Conservation (phyloP, 768 basidiomycete genomes). For the Kwoniella heveanensis region DNA sequence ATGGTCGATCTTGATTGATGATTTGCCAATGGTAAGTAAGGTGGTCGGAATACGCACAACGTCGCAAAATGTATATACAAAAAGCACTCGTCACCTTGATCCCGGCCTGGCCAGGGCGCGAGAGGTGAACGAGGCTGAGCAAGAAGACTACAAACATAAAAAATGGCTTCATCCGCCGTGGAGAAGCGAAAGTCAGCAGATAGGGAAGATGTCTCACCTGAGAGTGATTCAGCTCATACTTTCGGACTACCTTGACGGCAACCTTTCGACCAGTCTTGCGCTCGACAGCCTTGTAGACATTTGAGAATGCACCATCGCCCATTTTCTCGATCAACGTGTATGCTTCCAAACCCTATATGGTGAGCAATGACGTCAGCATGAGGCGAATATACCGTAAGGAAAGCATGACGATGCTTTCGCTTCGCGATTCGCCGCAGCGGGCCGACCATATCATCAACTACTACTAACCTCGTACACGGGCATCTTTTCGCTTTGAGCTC, state of each 20-base stretch:
- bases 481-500: conserved; percentile 72
- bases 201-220: conserved; percentile 33
- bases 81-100: conserved; percentile 34
- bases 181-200: neutral
- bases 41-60: conserved; percentile 4
- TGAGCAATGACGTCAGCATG: conserved; percentile 18
- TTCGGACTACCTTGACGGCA: conserved; percentile 85
- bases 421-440: too few relatives aligned
- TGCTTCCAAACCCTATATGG: conserved; percentile 49
- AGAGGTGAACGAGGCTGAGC: conserved; percentile 28
- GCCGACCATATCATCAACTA: too few relatives aligned
- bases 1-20: too few relatives aligned
- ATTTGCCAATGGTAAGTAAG: conserved; percentile 2
- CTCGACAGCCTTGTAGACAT: conserved; percentile 91
- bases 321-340: conserved; percentile 60
- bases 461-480: conserved; percentile 69
- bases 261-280: conserved; percentile 72
- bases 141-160: conserved; percentile 27
- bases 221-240: conserved; percentile 53
- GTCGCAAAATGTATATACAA: conserved; percentile 19
- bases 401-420: neutral
- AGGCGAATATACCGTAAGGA: neutral
- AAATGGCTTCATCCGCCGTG: neutral
- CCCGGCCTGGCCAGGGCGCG: conserved; percentile 51
- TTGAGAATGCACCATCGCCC: conserved; percentile 87